Evolutionary conservation across 2,329 filamentous ascomycete genomes (phyloP), one percentile per base, ranked within the genome.

Genomic region (Fusarium camptoceras): DNA sequence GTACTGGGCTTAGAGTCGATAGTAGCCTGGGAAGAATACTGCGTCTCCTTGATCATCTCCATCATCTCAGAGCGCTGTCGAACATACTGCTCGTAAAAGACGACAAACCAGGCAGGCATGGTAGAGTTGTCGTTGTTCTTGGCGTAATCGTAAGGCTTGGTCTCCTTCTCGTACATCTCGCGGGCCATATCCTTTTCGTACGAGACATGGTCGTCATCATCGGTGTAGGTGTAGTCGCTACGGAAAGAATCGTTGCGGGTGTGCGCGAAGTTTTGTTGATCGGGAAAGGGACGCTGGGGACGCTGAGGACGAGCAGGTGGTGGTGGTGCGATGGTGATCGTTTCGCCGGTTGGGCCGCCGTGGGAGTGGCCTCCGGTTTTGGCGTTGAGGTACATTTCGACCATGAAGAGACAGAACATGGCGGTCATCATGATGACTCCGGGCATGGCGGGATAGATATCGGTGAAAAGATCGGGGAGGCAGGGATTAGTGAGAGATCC

Each of bases 341-440:
- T 66, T 6, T 44, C 65, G 2, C 87, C 87, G 1, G 82, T 86
- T 6, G 86, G 84, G 4, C 87, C 86, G 28, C 87, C 87, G 66
- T 89, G 88, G 6, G 83, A 85, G 72, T 89, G 86, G 1, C 86
- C 86, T 7, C 87, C 87, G 54, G 84, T 85, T 78, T 89, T 89
- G 48, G 81, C 78, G 73, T 89, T 88, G 66, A 89, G 83, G 78
- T 83, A 89, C 83, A 90, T 85, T 76, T 90, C 88, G 31, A 90
- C 81, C n/a, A 84, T 79, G 73, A 92, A 91, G 6, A 92, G 81
- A 20, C 82, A 76, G 74, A 90, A 89, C 68, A 90, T 83, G 22
- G 88, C 84, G 0, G 67, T 83, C 87, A 90, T 89, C 87, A 89
- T 90, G 77, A 90, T 90, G 27, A 89, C 87, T 72, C 88, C 88